A percentile compares a stretch with the other conserved stretches of the same genome.
These are phyloP conservation scores for Russula sp. DNA, from an alignment of 768 basidiomycete genomes.

Conservation along the genomic window DNA sequence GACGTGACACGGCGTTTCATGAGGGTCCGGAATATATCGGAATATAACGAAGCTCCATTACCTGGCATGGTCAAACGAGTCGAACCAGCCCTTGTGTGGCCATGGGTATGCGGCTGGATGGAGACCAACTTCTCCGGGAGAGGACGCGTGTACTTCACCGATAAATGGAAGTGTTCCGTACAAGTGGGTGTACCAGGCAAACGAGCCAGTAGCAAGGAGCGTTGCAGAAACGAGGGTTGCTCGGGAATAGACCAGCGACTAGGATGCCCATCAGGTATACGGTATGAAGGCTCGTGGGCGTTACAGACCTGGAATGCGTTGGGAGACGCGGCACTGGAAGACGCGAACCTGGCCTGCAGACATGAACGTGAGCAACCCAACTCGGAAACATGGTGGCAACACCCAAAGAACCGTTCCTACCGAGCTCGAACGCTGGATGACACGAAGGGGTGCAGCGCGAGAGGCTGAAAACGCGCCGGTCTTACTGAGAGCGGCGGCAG, in stretches of 20 bases:
- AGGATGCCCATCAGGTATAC: conserved; percentile 5
- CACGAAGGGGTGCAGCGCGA: conserved; percentile 43
- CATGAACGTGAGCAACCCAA: conserved; percentile 32
- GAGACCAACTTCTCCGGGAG: conserved; percentile 89
- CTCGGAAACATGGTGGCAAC: conserved; percentile 11
- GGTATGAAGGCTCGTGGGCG: conserved; percentile 1
- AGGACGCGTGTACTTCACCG: conserved; percentile 89
- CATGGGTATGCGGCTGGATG: conserved; percentile 87
- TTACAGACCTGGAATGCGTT: conserved; percentile 62
- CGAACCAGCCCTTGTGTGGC: conserved; percentile 83
- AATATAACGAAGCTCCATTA: conserved; percentile 41
- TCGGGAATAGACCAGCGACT: conserved; percentile 71
- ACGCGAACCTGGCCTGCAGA: conserved; percentile 67
- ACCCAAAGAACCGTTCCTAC: conserved; percentile 40
- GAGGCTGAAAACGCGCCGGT: conserved; percentile 48
- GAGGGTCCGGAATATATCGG: conserved; percentile 22
- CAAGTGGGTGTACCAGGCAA: conserved; percentile 95
- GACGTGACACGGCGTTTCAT: conserved; percentile 23
- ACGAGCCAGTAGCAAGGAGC: conserved; percentile 76
- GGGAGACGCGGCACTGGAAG: conserved; percentile 55
- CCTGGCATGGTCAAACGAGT: conserved; percentile 97
- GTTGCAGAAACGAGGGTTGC: conserved; percentile 73
- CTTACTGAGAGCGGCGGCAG: conserved; percentile 66
- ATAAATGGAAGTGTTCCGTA: conserved; percentile 90
- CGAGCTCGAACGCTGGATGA: conserved; percentile 47